These are phyloP conservation scores for Geranomyces variabilis DNA, from an alignment of 192 early-diverging fungal species.

Conservation along the genomic window DNA sequence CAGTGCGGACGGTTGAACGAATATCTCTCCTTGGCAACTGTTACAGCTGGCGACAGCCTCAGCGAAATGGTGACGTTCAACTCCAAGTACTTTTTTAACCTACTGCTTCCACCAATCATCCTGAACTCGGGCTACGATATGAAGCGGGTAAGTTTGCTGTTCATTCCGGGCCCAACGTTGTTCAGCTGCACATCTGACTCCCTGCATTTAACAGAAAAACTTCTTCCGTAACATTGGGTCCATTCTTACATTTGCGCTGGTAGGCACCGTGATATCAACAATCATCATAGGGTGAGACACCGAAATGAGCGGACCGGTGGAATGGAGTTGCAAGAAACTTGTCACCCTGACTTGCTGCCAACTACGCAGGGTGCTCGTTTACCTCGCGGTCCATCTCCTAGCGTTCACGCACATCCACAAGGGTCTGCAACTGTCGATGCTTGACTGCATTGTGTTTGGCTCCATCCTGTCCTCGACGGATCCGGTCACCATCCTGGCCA, in stretches of 20 bases:
- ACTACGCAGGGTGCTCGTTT: constrained; percentile 56
- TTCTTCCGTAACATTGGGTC: constrained; percentile 89
- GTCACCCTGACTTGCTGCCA: constrained; percentile 8
- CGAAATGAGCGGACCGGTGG: no score
- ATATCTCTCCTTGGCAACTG: no score
- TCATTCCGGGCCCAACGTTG: neutral
- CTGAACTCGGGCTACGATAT: constrained; percentile 95
- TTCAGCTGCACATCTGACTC: neutral
- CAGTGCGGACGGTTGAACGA: no score
- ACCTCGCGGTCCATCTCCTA: constrained; percentile 56
- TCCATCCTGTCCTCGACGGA: constrained; percentile 95
- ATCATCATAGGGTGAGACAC: constrained; percentile 72
- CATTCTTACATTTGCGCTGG: constrained; percentile 91
- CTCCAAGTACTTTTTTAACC: constrained; percentile 91
- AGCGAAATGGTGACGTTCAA: constrained; percentile 89
- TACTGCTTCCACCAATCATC: constrained; percentile 96
- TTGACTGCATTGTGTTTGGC: constrained; percentile 95
- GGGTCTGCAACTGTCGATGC: constrained; percentile 62
- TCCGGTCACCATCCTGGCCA: constrained; percentile 93
- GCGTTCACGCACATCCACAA: constrained; percentile 53
- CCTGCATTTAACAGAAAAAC: constrained; percentile 49
- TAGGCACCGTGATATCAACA: constrained; percentile 91
- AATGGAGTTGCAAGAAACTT: neutral
- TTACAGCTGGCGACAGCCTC: constrained; percentile 44
- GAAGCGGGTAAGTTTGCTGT: constrained; percentile 66